A percentile compares a stretch with the other conserved stretches of the same genome.
Conservation (phyloP, 331 rosid species). For the Spiraea crenata region DNA sequence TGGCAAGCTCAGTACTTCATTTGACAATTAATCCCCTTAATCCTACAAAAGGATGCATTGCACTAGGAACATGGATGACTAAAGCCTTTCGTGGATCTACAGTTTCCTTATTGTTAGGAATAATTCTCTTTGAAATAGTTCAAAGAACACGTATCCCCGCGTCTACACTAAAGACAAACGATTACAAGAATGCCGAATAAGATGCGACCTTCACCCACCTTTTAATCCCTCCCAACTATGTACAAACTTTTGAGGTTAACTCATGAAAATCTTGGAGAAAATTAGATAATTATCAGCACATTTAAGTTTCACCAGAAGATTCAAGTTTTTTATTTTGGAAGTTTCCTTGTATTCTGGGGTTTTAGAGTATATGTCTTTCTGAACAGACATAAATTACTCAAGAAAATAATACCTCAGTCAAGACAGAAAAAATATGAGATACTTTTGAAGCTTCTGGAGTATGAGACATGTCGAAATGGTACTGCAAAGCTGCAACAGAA, state of each 20-base stretch:
- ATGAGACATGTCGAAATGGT: constrained; percentile 29
- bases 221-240: not conserved
- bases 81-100: not conserved
- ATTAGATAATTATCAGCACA: not conserved
- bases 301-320: not conserved
- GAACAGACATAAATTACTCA: constrained; percentile 8
- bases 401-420: constrained; percentile 62
- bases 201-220: too few species aligned
- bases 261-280: not conserved
- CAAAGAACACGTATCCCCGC: not conserved
- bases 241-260: not conserved
- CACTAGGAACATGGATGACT: not conserved
- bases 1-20: not conserved
- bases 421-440: constrained; percentile 52
- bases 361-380: not conserved
- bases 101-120: not conserved
- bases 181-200: too few species aligned
- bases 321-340: not conserved
- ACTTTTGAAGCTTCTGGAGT: constrained; percentile 63
- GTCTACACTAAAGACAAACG: not conserved
- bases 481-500: constrained; percentile 35
- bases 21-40: not conserved
- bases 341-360: constrained; percentile 4
- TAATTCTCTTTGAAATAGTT: not conserved
- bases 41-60: not conserved